A percentile compares a stretch with the other conserved stretches of the same genome.
Conservation (phyloP, 495 filamentous ascomycete genomes). For the Podospora pseudopauciseta region DNA sequence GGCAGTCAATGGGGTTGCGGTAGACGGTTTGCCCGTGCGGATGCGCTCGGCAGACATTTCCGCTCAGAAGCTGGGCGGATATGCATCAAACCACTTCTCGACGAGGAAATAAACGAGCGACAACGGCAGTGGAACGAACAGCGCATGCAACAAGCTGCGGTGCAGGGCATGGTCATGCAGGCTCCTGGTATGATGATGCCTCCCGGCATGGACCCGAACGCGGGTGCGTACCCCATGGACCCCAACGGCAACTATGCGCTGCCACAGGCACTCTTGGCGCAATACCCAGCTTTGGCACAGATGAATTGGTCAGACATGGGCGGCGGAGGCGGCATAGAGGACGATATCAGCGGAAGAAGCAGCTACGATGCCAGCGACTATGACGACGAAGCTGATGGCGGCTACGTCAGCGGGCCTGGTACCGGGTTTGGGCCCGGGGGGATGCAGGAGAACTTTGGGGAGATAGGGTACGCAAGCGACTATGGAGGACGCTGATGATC, state of each 20-base stretch:
- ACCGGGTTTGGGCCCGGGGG: conserved; percentile 48
- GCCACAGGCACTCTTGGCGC: conserved; percentile 80
- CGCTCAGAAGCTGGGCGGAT: conserved; percentile 90
- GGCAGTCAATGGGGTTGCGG: conserved; percentile 88
- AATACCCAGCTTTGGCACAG: conserved; percentile 84
- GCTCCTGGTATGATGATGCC: conserved; percentile 38
- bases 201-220: conserved; percentile 42
- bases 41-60: conserved; percentile 96
- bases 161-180: conserved; percentile 47
- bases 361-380: conserved; percentile 87
- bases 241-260: conserved; percentile 61
- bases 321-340: conserved; percentile 57
- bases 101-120: conserved; percentile 80
- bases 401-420: conserved; percentile 52
- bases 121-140: conserved; percentile 64
- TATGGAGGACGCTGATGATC: conserved; percentile 44
- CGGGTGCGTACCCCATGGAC: conserved; percentile 46
- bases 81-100: conserved; percentile 91
- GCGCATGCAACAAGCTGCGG: conserved; percentile 53
- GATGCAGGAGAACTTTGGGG: conserved; percentile 48
- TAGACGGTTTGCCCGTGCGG: conserved; percentile 88
- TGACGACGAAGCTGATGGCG: conserved; percentile 58
- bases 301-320: conserved; percentile 71
- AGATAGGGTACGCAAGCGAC: conserved; percentile 52
- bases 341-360: conserved; percentile 75